Evolutionary conservation across 352 stramenopile species (phyloP), one percentile per base, ranked within the genome.

Genomic region (Lagenidium giganteum): DNA sequence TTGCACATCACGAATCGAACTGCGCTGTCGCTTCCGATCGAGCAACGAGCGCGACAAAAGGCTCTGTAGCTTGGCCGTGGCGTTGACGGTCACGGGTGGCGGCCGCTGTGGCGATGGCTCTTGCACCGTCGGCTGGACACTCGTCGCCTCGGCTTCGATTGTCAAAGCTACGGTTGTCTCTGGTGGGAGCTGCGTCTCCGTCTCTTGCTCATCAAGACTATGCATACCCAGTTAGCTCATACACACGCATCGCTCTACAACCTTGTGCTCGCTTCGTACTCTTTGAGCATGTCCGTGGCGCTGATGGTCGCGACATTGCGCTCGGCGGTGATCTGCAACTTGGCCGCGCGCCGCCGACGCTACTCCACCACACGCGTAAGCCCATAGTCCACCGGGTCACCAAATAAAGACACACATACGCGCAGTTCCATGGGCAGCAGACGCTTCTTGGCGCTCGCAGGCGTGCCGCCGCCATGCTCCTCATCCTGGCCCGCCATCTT

Each of bases 391-490:
- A 21, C 17, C 11, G 1, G 2, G n/a, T 29, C 17, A 27, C 11
- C 16, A 32, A 6, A 7, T 25, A 12, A 27, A 1, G 8, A 40
- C 26, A 6, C 5, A 70, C 77, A 33, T 22, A 89, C 77, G 39
- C 77, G 68, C 45, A 89, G 34, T 23, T 89, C 77, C 67, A 73
- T 89, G 1, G 77, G 77, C 30, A 89, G 54, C 17, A 89, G 49
- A 8, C 77, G 61, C 61, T 83, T 84, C 56, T 81, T 83, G 24
- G 42, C 57, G 34, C 39, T 44, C 20, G 33, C 34, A 1, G 55
- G 35, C 21, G 36, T 63, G 38, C 21, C 11, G 31, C 24, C 18
- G 54, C 42, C 37, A 44, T 44, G 37, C 37, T 26, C 26, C 24
- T 44, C 12, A 13, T 38, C 32, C 32, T 38, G 32, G 11, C 16